Evolutionary conservation across 2,329 filamentous ascomycete species (phyloP).

Genomic region (Epichloe hybrida): DNA sequence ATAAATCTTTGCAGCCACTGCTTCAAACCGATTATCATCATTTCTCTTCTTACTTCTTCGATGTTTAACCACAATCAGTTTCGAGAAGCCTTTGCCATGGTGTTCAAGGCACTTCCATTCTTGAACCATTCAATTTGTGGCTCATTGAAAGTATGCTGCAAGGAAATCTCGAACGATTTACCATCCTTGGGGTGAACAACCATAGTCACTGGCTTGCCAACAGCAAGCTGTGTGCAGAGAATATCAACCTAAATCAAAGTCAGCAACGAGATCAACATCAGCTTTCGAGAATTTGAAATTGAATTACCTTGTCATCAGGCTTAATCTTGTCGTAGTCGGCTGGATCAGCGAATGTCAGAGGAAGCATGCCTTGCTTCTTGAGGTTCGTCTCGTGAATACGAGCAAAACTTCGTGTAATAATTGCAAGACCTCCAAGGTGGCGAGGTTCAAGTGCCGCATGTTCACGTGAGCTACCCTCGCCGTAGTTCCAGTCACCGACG

Average conservation of each 20-base stretch:
- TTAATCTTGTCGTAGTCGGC: conserved; percentile 97
- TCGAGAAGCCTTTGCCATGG: conserved; percentile 66
- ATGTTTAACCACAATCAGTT: conserved; percentile 12
- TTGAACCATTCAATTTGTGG: conserved; percentile 98
- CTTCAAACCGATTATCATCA: neutral
- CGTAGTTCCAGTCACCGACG: conserved; percentile 98
- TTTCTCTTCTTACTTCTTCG: neutral
- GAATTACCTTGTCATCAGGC: conserved; percentile 67
- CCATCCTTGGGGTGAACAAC: conserved; percentile 85
- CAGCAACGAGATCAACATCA: conserved; percentile 8
- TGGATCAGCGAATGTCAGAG: conserved; percentile 85
- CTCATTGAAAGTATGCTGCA: conserved; percentile 96
- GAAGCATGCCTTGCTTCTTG: conserved; percentile 99
- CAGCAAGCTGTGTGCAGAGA: conserved; percentile 73
- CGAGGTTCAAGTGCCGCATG: conserved; percentile 95
- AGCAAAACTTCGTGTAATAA: conserved; percentile 90
- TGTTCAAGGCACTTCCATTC: conserved; percentile 94
- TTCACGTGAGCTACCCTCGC: conserved; percentile 93
- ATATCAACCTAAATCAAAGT: conserved; percentile 52
- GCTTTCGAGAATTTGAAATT: neutral
- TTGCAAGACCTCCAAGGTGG: conserved; percentile 91
- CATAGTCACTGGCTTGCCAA: conserved; percentile 87
- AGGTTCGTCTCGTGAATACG: conserved; percentile 99
- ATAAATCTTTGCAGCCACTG: neutral
- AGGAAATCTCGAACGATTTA: conserved; percentile 63